A percentile compares a stretch with the other conserved stretches of the same genome.
These are phyloP conservation scores for Melaleuca alternifolia DNA, from an alignment of 345 rosid genomes.

Conservation along the genomic window DNA sequence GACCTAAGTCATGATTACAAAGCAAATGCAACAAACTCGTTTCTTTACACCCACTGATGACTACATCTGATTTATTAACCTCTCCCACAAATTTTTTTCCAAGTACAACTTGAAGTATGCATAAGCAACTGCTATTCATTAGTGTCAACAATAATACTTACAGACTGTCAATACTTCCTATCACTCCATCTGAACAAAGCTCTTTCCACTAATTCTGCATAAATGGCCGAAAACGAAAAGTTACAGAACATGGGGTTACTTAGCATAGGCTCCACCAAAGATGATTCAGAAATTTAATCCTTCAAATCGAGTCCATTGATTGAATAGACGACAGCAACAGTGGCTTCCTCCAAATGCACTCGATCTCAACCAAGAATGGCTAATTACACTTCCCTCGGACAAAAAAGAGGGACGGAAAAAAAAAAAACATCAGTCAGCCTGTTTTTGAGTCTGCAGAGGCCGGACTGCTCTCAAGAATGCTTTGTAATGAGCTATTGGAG, in stretches of 20 bases:
- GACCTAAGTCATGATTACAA: no score
- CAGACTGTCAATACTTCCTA: background rate
- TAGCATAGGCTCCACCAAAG: background rate
- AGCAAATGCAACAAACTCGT: no score
- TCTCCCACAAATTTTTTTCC: background rate
- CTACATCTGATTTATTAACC: no score
- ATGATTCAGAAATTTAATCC: background rate
- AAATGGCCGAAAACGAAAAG: background rate
- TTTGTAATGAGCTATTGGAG: background rate
- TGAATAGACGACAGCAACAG: background rate
- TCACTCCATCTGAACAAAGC: background rate
- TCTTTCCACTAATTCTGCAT: background rate
- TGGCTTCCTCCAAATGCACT: background rate
- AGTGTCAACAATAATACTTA: background rate
- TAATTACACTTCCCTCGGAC: background rate
- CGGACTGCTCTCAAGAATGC: background rate
- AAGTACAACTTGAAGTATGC: background rate
- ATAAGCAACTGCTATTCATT: background rate
- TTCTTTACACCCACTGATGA: no score
- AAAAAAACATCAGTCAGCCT: background rate
- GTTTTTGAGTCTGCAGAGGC: background rate
- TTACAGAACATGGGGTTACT: background rate
- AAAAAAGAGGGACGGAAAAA: background rate
- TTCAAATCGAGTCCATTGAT: background rate
- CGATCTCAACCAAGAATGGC: background rate